Percentiles rank a stretch among this genome's conserved stretches.
Evolutionary conservation across 2,329 filamentous ascomycete genomes (phyloP).

Genomic region (Amauroascus verrucosus): DNA sequence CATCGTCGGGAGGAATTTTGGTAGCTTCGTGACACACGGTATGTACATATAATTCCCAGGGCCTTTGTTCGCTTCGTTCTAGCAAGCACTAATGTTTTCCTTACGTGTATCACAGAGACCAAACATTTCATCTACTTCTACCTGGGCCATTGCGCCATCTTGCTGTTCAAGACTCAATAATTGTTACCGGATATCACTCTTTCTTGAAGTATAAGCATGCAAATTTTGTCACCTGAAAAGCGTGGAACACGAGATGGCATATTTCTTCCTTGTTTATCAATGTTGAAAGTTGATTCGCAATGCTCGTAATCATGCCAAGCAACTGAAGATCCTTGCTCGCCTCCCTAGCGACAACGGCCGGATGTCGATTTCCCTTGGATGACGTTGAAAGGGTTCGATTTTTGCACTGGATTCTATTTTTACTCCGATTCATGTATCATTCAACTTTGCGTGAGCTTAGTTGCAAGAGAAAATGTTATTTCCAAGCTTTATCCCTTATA

Average conservation of each 20-base stretch:
- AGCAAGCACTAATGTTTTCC: background rate
- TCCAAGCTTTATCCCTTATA: background rate
- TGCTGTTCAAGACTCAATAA: slow-evolving; percentile 97
- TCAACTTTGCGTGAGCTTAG: background rate
- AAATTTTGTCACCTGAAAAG: background rate
- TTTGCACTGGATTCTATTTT: background rate
- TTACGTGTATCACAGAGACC: slow-evolving; percentile 57
- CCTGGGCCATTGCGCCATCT: slow-evolving; percentile 92
- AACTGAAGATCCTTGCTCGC: slow-evolving; percentile 3
- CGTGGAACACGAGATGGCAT: background rate
- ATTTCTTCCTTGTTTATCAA: background rate
- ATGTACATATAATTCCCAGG: slow-evolving; percentile 26
- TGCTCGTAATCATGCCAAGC: background rate
- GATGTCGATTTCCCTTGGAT: background rate
- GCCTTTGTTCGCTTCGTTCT: background rate
- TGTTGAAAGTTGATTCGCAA: background rate
- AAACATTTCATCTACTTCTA: slow-evolving; percentile 99
- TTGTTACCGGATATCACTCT: background rate
- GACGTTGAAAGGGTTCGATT: slow-evolving; percentile 4
- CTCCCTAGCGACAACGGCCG: background rate
- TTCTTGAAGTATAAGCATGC: background rate
- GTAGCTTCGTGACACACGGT: slow-evolving; percentile 98
- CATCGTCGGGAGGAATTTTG: slow-evolving; percentile 96
- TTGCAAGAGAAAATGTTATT: background rate
- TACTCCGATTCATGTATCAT: slow-evolving; percentile 1